Evolutionary conservation across 495 filamentous ascomycete species (phyloP).

Genomic region (Evernia prunastri): DNA sequence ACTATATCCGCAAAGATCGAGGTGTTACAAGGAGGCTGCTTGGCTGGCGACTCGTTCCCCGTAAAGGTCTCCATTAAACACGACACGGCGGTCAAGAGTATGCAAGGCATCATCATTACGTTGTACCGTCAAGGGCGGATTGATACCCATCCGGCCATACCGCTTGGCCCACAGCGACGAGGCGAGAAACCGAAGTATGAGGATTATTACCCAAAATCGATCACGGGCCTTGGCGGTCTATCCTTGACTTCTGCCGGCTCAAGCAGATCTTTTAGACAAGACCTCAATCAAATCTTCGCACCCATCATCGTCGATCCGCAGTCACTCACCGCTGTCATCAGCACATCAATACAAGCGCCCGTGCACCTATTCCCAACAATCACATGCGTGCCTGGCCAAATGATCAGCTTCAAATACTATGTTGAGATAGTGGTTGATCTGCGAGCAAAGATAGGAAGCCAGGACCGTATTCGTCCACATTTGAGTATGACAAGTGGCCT

Average conservation of each 20-base stretch:
- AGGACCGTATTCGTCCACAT: slow-evolving; percentile 54
- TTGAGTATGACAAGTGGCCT: slow-evolving; percentile 49
- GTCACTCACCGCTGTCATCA: slow-evolving; percentile 69
- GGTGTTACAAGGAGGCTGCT: slow-evolving; percentile 70
- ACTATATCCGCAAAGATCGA: slow-evolving; percentile 86
- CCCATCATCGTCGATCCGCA: slow-evolving; percentile 79
- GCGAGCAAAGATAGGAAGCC: slow-evolving; percentile 71
- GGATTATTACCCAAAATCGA: slow-evolving; percentile 72
- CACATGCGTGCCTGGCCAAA: slow-evolving; percentile 73
- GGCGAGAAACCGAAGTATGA: slow-evolving; percentile 67
- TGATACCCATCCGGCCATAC: slow-evolving; percentile 70
- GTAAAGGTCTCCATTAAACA: slow-evolving; percentile 79
- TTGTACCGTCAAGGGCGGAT: slow-evolving; percentile 88
- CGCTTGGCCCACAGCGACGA: slow-evolving; percentile 52
- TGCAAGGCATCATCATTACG: slow-evolving; percentile 89
- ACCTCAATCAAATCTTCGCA: slow-evolving; percentile 77
- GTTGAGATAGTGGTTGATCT: slow-evolving; percentile 89
- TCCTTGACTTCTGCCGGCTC: slow-evolving; percentile 75
- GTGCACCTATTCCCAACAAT: slow-evolving; percentile 93
- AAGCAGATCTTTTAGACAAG: slow-evolving; percentile 86
- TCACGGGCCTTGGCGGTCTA: slow-evolving; percentile 68
- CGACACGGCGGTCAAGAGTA: slow-evolving; percentile 75
- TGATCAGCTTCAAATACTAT: slow-evolving; percentile 91
- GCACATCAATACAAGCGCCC: slow-evolving; percentile 74
- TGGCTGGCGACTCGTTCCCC: slow-evolving; percentile 77